Evolutionary conservation across 164 flowering plant genomes (phyloP).

Genomic region (Vitis riparia): DNA sequence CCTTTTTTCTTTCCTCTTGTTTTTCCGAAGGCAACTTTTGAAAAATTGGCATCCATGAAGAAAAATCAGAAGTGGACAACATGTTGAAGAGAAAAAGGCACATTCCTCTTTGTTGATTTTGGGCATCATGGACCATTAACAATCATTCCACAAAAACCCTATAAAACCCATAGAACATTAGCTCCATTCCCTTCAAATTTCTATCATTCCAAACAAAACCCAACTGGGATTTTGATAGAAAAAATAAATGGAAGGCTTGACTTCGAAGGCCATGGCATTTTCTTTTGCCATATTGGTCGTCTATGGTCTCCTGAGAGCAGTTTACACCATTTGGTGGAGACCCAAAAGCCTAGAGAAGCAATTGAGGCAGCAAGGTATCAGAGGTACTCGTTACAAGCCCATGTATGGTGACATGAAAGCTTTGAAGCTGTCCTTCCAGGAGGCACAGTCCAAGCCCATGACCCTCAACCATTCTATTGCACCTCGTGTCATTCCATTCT

Average conservation of each 20-base stretch:
- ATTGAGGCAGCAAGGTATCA: slow-evolving; percentile 43
- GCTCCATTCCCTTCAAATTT: no score
- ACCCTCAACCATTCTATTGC: slow-evolving; percentile 34
- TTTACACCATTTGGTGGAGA: slow-evolving; percentile 41
- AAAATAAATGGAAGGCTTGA: slow-evolving; percentile 4
- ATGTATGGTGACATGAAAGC: slow-evolving; percentile 43
- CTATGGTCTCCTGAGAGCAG: slow-evolving; percentile 18
- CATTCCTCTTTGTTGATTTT: no score
- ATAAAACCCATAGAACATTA: no score
- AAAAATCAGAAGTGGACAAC: no score
- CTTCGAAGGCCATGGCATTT: background rate
- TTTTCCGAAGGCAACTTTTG: no score
- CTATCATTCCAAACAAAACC: no score
- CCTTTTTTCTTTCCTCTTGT: no score
- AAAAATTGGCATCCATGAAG: no score
- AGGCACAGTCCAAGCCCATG: slow-evolving; percentile 47
- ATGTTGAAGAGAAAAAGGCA: no score
- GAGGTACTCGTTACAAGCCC: slow-evolving; percentile 42
- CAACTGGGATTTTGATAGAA: background rate
- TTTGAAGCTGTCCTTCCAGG: slow-evolving; percentile 15
- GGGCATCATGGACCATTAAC: no score
- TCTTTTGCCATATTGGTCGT: slow-evolving; percentile 3
- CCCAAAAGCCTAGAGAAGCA: slow-evolving; percentile 41
- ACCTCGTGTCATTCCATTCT: slow-evolving; percentile 33
- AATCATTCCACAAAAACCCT: no score